Evolutionary conservation across 805 yeast species (phyloP).

Genomic region (Yamadazyma nakazawae): DNA sequence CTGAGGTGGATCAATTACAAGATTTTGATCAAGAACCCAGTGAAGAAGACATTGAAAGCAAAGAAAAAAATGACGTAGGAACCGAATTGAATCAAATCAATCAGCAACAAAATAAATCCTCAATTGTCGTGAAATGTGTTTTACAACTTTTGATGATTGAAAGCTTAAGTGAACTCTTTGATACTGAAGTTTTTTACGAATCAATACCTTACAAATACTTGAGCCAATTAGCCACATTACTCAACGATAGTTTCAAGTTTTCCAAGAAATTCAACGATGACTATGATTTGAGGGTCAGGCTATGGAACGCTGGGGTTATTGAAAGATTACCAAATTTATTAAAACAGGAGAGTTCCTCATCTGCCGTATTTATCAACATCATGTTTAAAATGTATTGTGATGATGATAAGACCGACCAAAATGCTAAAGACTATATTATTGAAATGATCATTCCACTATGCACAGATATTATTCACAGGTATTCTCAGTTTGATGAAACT

Average conservation of each 20-base stretch:
- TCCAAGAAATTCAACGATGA: constrained; percentile 87
- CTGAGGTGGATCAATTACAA: not conserved
- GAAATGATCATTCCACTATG: constrained; percentile 62
- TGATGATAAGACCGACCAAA: constrained; percentile 45
- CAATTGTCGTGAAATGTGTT: constrained; percentile 89
- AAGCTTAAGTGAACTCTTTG: constrained; percentile 75
- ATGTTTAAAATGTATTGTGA: constrained; percentile 78
- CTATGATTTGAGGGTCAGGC: constrained; percentile 78
- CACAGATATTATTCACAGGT: constrained; percentile 65
- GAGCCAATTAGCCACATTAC: constrained; percentile 53
- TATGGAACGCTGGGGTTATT: constrained; percentile 90
- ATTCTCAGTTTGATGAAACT: constrained; percentile 66
- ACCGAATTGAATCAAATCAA: constrained; percentile 24
- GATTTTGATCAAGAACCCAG: not conserved
- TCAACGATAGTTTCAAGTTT: constrained; percentile 72
- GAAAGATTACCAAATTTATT: constrained; percentile 88
- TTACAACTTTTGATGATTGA: constrained; percentile 87
- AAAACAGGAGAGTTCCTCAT: constrained; percentile 87
- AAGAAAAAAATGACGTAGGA: constrained; percentile 18
- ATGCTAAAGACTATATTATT: constrained; percentile 49
- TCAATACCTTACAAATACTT: constrained; percentile 66
- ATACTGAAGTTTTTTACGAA: constrained; percentile 62
- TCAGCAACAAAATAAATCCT: constrained; percentile 53
- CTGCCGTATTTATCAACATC: constrained; percentile 80
- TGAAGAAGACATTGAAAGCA: constrained; percentile 30